Percentiles rank a stretch among this genome's conserved stretches.
Conservation (phyloP, 2,329 filamentous ascomycete species). For the Fusarium illudens region DNA sequence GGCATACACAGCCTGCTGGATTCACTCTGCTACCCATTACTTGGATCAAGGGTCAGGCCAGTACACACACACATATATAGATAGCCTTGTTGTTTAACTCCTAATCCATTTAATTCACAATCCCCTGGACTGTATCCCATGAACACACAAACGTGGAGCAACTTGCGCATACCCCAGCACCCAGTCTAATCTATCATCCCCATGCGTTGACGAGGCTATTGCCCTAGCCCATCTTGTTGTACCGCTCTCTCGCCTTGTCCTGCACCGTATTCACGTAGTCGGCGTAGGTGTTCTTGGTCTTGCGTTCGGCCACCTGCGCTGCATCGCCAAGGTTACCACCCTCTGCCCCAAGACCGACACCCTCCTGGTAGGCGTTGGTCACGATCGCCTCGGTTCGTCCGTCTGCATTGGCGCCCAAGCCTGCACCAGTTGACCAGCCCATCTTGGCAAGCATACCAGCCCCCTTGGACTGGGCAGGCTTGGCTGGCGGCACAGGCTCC, state of each 20-base stretch:
- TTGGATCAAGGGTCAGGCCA: neutral
- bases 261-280: conserved; percentile 72
- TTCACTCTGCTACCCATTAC: neutral
- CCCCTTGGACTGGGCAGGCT: conserved; percentile 64
- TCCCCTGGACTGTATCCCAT: neutral
- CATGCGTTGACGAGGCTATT: neutral
- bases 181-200: conserved; percentile 7
- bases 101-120: neutral
- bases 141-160: neutral
- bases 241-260: conserved; percentile 72
- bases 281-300: conserved; percentile 66
- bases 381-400: conserved; percentile 71
- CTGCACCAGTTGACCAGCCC: conserved; percentile 73
- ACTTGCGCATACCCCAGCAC: conserved; percentile 4
- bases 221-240: conserved; percentile 60
- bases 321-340: conserved; percentile 76
- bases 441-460: conserved; percentile 75
- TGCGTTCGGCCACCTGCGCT: conserved; percentile 67
- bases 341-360: conserved; percentile 74
- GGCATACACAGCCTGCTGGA: neutral
- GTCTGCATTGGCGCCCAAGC: conserved; percentile 69
- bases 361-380: conserved; percentile 71
- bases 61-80: neutral
- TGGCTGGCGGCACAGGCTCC: conserved; percentile 28
- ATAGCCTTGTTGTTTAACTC: neutral